phyloP scores from a whole-genome alignment of 2,329 filamentous ascomycete genomes.

The Fusarium illudens region DNA sequence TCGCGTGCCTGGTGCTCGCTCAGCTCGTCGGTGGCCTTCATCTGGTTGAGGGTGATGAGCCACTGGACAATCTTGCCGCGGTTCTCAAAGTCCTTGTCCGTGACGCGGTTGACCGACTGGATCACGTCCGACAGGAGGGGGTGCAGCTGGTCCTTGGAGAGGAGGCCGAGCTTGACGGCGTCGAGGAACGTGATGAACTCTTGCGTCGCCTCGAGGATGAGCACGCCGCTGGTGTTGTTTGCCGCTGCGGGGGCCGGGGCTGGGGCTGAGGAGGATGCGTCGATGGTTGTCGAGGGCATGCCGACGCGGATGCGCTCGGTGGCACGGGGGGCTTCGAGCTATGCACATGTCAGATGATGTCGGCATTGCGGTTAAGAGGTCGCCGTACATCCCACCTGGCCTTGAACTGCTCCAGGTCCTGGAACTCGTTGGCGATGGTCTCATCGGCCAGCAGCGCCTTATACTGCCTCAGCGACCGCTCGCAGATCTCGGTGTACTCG shows the following conservation, averaged over 20 bases:
- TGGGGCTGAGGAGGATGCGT: constrained; percentile 59
- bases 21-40: constrained; percentile 93
- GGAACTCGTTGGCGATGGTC: constrained; percentile 86
- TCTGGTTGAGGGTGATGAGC: constrained; percentile 96
- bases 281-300: constrained; percentile 83
- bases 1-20: constrained; percentile 88
- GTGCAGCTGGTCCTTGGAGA: constrained; percentile 96
- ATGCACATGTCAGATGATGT: constrained; percentile 4
- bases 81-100: constrained; percentile 92
- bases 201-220: constrained; percentile 92
- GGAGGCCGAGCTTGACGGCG: constrained; percentile 87
- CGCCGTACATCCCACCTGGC: constrained; percentile 81
- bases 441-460: constrained; percentile 93
- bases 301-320: constrained; percentile 93
- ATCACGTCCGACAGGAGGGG: constrained; percentile 95
- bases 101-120: constrained; percentile 96
- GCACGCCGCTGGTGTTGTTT: constrained; percentile 64
- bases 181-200: constrained; percentile 99
- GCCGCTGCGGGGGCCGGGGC: constrained; percentile 54
- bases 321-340: constrained; percentile 94
- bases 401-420: constrained; percentile 90
- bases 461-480: constrained; percentile 93
- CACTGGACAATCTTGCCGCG: constrained; percentile 98
- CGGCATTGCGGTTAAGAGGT: rapidly evolving
- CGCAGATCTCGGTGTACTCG: constrained; percentile 97